These are phyloP conservation scores for Arthrobotrys megalospora DNA, from an alignment of 2,329 filamentous ascomycete genomes.

Conservation along the genomic window DNA sequence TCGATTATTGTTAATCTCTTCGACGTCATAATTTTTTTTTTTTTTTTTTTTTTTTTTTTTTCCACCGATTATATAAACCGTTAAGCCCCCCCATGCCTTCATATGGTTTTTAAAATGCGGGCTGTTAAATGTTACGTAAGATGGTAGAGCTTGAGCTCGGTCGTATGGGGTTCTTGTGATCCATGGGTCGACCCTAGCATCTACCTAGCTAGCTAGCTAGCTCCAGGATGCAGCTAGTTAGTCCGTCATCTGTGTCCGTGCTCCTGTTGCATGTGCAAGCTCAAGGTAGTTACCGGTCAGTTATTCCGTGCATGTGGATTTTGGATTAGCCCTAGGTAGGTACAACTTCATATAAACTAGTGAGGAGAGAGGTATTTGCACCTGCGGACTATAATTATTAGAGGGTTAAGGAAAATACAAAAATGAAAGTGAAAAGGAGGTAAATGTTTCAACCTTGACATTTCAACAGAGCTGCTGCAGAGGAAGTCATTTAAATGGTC, in stretches of 20 bases:
- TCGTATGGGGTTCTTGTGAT: constrained; percentile 7
- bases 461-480: no score
- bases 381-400: no score
- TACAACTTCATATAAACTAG: no score
- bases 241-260: neutral
- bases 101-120: neutral
- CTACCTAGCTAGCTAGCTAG: neutral
- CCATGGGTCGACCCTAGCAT: neutral
- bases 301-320: no score
- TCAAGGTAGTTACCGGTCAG: neutral
- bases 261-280: neutral
- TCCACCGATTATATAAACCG: neutral
- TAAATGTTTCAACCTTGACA: no score
- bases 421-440: no score
- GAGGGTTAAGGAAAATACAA: no score
- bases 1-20: constrained; percentile 37
- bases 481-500: neutral
- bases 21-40: constrained; percentile 19
- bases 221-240: neutral
- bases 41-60: neutral
- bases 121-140: constrained; percentile 5
- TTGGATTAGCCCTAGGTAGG: no score
- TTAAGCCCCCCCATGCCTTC: neutral
- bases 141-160: neutral
- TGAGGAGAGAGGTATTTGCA: no score